Conservation (phyloP, 192 early-diverging fungal genomes). For the Linderina pennispora region DNA sequence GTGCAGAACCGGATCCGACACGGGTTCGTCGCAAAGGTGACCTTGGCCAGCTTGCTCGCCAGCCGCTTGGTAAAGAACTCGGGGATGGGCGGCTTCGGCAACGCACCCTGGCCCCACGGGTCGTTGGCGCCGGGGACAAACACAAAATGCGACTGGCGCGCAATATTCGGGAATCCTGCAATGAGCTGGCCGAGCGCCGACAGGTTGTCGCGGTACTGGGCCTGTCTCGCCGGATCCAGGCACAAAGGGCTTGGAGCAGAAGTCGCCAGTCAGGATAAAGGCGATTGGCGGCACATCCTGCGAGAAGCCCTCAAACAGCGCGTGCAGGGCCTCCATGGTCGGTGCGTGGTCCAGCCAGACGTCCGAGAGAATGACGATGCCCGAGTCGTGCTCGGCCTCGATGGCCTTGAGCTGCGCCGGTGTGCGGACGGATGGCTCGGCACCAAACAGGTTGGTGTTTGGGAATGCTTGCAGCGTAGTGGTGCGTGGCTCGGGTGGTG, state of each 20-base stretch:
- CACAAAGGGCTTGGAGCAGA: constrained; percentile 67
- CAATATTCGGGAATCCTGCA: constrained; percentile 25
- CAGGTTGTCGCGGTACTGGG: constrained; percentile 53
- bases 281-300: constrained; percentile 62
- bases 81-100: constrained; percentile 73
- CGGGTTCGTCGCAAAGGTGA: constrained; percentile 75
- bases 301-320: constrained; percentile 71
- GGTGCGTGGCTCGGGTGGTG: constrained; percentile 59
- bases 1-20: constrained; percentile 86
- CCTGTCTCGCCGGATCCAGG: constrained; percentile 54
- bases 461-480: constrained; percentile 29
- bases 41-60: constrained; percentile 50
- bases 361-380: constrained; percentile 79
- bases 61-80: constrained; percentile 62
- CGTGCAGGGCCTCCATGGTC: constrained; percentile 64
- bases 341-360: constrained; percentile 81
- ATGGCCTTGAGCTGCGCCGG: constrained; percentile 44
- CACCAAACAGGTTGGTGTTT: constrained; percentile 43
- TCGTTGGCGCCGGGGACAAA: constrained; percentile 89
- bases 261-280: constrained; percentile 86
- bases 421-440: constrained; percentile 22
- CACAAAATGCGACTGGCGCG: constrained; percentile 59
- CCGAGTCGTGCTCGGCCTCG: constrained; percentile 52
- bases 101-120: constrained; percentile 63
- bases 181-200: constrained; percentile 37